Evolutionary conservation across 345 rosid genomes (phyloP).

Genomic region (Draba incana): DNA sequence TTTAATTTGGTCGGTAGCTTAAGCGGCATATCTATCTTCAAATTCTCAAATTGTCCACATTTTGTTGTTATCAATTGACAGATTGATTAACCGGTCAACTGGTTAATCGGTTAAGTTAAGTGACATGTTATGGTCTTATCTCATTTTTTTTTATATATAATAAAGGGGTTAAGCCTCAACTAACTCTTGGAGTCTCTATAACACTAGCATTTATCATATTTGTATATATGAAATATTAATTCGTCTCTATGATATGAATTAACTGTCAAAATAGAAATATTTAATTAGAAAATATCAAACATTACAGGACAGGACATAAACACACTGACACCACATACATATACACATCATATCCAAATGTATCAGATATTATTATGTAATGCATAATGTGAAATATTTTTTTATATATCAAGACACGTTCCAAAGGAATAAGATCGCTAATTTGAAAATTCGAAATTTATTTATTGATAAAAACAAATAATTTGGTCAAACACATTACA

Average conservation of each 20-base stretch:
- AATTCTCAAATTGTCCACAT: neutral
- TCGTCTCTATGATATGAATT: neutral
- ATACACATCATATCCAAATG: conserved; percentile 4
- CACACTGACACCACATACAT: conserved; percentile 1
- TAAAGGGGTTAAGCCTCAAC: no score
- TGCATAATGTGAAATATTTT: neutral
- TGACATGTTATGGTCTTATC: neutral
- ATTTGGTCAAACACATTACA: conserved; percentile 14
- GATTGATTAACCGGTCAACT: no score
- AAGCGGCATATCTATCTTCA: no score
- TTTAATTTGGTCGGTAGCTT: no score
- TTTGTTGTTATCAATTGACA: neutral
- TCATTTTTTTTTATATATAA: no score
- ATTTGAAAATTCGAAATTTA: neutral
- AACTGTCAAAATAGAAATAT: neutral
- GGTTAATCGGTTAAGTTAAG: no score
- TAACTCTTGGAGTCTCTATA: no score
- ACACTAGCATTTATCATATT: conserved; percentile 1
- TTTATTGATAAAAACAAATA: conserved; percentile 1
- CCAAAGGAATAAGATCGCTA: neutral
- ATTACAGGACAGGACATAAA: neutral
- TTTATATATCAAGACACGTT: conserved; percentile 8
- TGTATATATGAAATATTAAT: neutral
- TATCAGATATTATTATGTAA: neutral
- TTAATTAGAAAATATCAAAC: no score